Conservation (phyloP, 2,329 filamentous ascomycete species). For the Thyridium curvatum region DNA sequence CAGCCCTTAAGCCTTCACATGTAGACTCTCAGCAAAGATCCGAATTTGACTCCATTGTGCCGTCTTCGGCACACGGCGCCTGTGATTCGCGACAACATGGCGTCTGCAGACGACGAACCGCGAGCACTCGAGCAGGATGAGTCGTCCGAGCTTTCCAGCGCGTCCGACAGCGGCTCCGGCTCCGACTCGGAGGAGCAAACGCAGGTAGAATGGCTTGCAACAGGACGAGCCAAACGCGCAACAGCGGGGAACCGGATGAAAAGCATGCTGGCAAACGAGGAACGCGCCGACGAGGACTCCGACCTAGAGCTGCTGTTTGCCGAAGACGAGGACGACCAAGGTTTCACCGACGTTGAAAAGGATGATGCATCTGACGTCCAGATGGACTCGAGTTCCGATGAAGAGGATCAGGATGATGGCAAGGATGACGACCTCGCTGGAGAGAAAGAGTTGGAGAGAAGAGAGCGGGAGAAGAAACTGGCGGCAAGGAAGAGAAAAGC, state of each 20-base stretch:
- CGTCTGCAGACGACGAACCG: constrained; percentile 12
- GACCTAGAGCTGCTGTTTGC: constrained; percentile 71
- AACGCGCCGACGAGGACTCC: constrained; percentile 46
- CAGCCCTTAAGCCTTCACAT: no score
- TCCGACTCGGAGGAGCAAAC: constrained; percentile 15
- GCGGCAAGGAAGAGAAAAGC: constrained; percentile 75
- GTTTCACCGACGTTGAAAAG: constrained; percentile 63
- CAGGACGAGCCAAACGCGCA: constrained; percentile 66
- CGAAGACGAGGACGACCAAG: constrained; percentile 62
- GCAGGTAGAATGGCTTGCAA: constrained; percentile 63
- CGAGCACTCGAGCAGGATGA: constrained; percentile 21
- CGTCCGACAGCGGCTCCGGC: constrained; percentile 28
- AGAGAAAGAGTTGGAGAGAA: constrained; percentile 77
- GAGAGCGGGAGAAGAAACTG: constrained; percentile 61
- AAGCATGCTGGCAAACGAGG: constrained; percentile 68
- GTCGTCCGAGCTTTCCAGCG: constrained; percentile 24
- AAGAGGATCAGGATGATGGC: constrained; percentile 69
- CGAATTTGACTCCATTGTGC: no score
- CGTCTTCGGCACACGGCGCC: no score
- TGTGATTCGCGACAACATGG: constrained; percentile 9
- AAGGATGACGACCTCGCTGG: constrained; percentile 67
- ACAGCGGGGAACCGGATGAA: constrained; percentile 84
- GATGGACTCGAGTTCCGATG: constrained; percentile 79
- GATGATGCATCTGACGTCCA: constrained; percentile 68
- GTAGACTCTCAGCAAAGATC: no score